Conservation (phyloP, 176 grass and related monocot species). For the Triticum timopheevii region DNA sequence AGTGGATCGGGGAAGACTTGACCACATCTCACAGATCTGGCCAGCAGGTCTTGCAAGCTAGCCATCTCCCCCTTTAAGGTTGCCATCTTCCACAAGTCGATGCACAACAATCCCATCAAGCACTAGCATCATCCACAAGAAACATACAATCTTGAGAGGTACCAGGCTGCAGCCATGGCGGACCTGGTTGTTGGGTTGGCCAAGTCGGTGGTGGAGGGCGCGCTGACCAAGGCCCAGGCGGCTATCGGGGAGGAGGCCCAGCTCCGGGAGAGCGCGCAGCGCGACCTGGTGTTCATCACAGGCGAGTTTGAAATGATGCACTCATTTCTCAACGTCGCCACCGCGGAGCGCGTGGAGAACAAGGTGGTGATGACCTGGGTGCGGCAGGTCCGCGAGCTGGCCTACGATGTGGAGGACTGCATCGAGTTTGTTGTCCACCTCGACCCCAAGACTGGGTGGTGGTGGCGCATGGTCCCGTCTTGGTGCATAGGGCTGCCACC, state of each 20-base stretch:
- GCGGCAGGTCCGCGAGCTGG: slow-evolving; percentile 17
- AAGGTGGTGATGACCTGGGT: slow-evolving; percentile 21
- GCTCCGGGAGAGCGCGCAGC: background rate
- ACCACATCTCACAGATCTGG: background rate
- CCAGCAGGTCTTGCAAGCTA: background rate
- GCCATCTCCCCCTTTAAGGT: background rate
- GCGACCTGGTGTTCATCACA: background rate
- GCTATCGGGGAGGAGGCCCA: slow-evolving; percentile 16
- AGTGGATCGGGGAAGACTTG: too few relatives aligned
- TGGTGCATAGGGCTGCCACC: background rate
- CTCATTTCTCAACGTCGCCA: background rate
- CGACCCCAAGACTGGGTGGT: background rate
- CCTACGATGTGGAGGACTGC: slow-evolving; percentile 30
- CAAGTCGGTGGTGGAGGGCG: slow-evolving; percentile 7
- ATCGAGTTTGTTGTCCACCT: slow-evolving; percentile 27
- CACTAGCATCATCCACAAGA: background rate
- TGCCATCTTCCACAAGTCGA: background rate
- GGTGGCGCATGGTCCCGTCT: background rate
- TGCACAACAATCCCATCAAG: background rate
- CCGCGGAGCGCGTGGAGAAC: background rate
- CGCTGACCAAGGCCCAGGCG: background rate
- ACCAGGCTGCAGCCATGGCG: background rate
- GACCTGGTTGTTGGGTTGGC: slow-evolving; percentile 30
- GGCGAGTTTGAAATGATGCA: slow-evolving; percentile 40
- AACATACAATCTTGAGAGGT: background rate